Evolutionary conservation across 331 rosid genomes (phyloP).

Genomic region (Acacia concinna): DNA sequence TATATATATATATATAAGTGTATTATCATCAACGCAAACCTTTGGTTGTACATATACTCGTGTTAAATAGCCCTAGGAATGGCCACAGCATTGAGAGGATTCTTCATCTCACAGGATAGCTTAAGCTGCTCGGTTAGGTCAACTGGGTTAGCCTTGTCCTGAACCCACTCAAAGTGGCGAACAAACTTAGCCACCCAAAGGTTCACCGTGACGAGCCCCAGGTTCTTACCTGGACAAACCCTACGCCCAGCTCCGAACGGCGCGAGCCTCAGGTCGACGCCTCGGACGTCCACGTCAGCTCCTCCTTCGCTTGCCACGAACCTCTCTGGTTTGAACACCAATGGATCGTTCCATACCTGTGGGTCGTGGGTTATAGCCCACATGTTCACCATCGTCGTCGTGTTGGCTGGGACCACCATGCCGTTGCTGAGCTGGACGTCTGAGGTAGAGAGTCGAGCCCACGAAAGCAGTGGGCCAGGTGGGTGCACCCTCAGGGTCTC

Average conservation of each 20-base stretch:
- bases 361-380: conserved; percentile 67
- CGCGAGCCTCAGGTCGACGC: conserved; percentile 54
- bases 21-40: not conserved
- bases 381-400: conserved; percentile 60
- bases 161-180: conserved; percentile 43
- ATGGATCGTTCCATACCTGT: conserved; percentile 41
- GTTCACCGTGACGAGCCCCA: conserved; percentile 46
- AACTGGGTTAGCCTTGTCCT: conserved; percentile 38
- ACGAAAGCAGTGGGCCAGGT: conserved; percentile 55
- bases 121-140: conserved; percentile 52
- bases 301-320: conserved; percentile 50
- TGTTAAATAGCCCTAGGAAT: not conserved
- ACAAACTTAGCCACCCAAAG: conserved; percentile 61
- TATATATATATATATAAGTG: not conserved
- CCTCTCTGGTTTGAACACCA: conserved; percentile 55
- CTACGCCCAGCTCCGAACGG: conserved; percentile 67
- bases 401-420: conserved; percentile 50
- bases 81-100: conserved; percentile 43
- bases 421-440: conserved; percentile 59
- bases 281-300: conserved; percentile 46
- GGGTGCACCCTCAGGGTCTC: conserved; percentile 58
- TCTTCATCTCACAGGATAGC: conserved; percentile 55
- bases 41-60: not conserved
- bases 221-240: conserved; percentile 59
- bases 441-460: conserved; percentile 57